Percentiles rank a stretch among this genome's conserved stretches.
phyloP scores from a whole-genome alignment of 2,329 filamentous ascomycete genomes.

The Apiospora koreana region DNA sequence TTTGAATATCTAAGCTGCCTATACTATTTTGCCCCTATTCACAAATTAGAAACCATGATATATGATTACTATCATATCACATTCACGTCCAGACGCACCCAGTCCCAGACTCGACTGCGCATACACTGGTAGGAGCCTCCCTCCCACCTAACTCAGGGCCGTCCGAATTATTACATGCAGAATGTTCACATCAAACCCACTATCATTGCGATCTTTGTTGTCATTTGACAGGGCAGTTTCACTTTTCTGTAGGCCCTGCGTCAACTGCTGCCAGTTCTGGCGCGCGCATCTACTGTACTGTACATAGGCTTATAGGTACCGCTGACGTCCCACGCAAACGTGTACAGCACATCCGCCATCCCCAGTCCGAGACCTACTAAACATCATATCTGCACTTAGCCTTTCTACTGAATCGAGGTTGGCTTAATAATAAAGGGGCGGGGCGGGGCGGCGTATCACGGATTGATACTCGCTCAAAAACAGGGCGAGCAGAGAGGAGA shows the following conservation, averaged over 20 bases:
- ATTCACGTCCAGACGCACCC: too few relatives aligned
- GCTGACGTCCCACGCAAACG: not conserved
- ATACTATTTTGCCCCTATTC: too few relatives aligned
- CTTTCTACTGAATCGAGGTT: too few relatives aligned
- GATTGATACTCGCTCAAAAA: not conserved
- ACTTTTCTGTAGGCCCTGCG: not conserved
- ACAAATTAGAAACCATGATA: too few relatives aligned
- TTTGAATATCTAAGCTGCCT: too few relatives aligned
- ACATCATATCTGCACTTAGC: not conserved
- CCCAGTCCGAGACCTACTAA: not conserved
- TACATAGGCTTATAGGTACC: not conserved
- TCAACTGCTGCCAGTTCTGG: not conserved
- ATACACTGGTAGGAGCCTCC: too few relatives aligned
- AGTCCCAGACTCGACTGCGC: too few relatives aligned
- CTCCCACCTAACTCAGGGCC: too few relatives aligned
- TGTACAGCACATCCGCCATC: not conserved
- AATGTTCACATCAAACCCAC: too few relatives aligned
- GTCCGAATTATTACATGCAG: too few relatives aligned
- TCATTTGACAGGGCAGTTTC: not conserved
- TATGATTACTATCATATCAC: too few relatives aligned
- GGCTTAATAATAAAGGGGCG: not conserved
- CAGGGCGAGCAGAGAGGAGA: not conserved
- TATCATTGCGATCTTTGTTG: too few relatives aligned
- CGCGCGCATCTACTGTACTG: not conserved
- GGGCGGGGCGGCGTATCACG: not conserved